Base-by-base conservation (phyloP, 2,329 filamentous ascomycete genomes). In the Aspergillus tubingensis region DNA sequence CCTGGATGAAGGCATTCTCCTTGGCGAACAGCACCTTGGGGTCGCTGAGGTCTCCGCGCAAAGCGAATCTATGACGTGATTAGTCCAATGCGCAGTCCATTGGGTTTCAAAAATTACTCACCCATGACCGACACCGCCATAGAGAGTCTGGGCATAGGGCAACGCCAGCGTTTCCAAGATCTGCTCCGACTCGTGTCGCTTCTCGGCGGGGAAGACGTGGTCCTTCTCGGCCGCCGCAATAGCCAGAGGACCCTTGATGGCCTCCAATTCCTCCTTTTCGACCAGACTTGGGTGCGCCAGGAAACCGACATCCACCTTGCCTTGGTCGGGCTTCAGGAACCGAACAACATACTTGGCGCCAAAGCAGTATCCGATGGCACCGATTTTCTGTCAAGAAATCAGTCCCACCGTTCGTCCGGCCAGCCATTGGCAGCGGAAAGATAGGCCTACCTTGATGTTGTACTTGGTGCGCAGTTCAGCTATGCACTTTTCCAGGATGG, bases 251-350 rank as follows among this genome's bases (percentile, higher is more conserved):
- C 84, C 86, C 7, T 79, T 81, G 68, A 91, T 87, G 43, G 81
- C 83, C 13, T 78, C 77, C 55, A 91, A 80, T 76, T 91, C 88
- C 0, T 84, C 83, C 59, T 83, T 79, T 0, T 85, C 80, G 11
- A 93, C 87, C 63, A 91, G 91, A 50, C 85, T 88, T 0, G 90
- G 90, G 74, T 93, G 91, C 1, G 90, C 90, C 13, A 87, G 74
- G 74, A 83, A 92, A 39, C 88, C 90, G 49, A 83, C 89, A 59
- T 89, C 81, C 62, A 92, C 83, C 10, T 47, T 59, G 60, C 85
- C 85, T 57, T 80, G 71, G 36, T 77, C 82, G 59, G 83, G 82
- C 76, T 80, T 66, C 65, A 86, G 84, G 77, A 88, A 87, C 30
- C 91, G 85, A 47, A 85, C 81, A n/a, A 90, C 85, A 72, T 90